Base-by-base conservation (phyloP, 192 early-diverging fungal species). In the Coemansia pectinata region DNA sequence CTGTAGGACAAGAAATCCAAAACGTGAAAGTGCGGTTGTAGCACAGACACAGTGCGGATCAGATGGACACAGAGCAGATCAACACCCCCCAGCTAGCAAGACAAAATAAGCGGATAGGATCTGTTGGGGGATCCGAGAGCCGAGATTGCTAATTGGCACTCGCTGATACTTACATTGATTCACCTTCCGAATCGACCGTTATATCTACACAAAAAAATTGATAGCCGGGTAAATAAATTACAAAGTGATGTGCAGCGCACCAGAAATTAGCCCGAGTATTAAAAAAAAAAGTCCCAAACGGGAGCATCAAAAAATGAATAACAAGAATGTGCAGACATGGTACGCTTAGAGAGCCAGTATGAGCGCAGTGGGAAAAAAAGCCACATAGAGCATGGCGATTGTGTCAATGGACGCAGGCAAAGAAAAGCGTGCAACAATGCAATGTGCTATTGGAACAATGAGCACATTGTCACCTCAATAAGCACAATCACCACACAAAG, bases 141-240 rank as follows among this genome's bases (percentile, higher is more conserved):
- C 52, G 25, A 55, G 47, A 11, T 48, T 50, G 33, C 48, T 21
- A 31, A 53, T 45, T 59, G 55, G 55, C 42, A 41, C 21, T 23
- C 11, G 15, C 25, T 23, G 27, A 55, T 60, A 84, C 86, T 78
- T 87, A 90, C 88, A 90, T 90, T 71, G 85, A 86, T 75, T 90
- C 89, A 36, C 89, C 89, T 53, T 87, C 87, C 34, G 86, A 87
- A 65, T 90, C 89, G 45, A 79, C 85, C 11, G 86, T 86, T 45
- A 86, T 85, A 73, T 86, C 89, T 90, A 83, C 42, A 55, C 36
- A 62, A 2, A 31, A 65, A 34, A 21, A 48, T 6, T 25, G 23
- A 50, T 21, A 10, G 21, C n/a, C 67, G 42, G 55, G 67, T 59
- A 59, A 59, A 59, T 59, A 59, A 59, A 59, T 55, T 55, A 25